These are phyloP conservation scores for Mycena leptocephala DNA, from an alignment of 768 basidiomycete genomes.

Conservation along the genomic window DNA sequence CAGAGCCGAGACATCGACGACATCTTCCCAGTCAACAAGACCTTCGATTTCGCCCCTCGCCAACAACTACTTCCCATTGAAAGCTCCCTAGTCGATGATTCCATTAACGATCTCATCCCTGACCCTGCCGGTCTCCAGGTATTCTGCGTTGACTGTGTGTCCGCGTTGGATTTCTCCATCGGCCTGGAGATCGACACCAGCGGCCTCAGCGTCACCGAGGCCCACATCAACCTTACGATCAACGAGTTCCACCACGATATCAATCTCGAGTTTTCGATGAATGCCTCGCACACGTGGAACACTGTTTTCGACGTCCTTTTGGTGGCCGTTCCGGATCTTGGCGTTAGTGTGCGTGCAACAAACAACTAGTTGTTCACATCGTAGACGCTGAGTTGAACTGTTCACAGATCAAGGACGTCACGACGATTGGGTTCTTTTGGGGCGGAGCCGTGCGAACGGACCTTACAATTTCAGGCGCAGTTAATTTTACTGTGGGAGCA, in stretches of 20 bases:
- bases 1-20: neutral
- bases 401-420: neutral
- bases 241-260: slow-evolving; percentile 27
- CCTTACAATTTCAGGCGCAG: neutral
- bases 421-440: slow-evolving; percentile 22
- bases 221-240: slow-evolving; percentile 23
- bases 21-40: neutral
- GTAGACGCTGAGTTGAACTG: neutral
- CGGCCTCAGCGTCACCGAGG: neutral
- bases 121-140: slow-evolving; percentile 24
- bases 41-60: slow-evolving; percentile 18
- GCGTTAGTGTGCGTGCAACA: neutral
- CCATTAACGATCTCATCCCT: neutral
- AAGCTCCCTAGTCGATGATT: neutral
- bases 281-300: neutral
- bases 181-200: slow-evolving; percentile 18
- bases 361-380: neutral
- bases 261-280: slow-evolving; percentile 20
- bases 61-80: slow-evolving; percentile 29
- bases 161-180: slow-evolving; percentile 13
- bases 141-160: slow-evolving; percentile 30
- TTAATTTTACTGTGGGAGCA: slow-evolving; percentile 31
- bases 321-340: slow-evolving; percentile 12
- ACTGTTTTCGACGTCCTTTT: slow-evolving; percentile 12
- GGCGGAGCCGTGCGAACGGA: slow-evolving; percentile 14